Conservation (phyloP, 1,284 basidiomycete genomes). For the Cutaneotrichosporon cutaneum region DNA sequence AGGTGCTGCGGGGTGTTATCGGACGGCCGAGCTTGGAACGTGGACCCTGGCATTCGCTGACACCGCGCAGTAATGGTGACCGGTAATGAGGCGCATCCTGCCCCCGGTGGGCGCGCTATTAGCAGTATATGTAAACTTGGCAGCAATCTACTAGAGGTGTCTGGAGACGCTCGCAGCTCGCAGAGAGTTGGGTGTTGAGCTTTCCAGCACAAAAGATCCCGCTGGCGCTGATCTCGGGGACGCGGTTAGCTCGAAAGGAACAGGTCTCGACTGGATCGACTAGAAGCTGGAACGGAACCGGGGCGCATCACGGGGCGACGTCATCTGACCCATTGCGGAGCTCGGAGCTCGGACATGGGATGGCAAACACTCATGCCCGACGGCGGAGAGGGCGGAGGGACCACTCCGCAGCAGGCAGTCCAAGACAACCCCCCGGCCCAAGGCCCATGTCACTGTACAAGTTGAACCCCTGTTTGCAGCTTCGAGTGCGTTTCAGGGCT, state of each 20-base stretch:
- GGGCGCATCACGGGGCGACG: no score
- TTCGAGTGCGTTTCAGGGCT: not conserved
- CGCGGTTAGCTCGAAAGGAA: not conserved
- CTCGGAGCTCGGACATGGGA: no score
- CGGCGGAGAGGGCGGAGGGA: no score
- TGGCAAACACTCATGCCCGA: no score
- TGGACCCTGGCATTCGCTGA: not conserved
- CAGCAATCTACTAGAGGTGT: not conserved
- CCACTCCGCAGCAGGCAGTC: no score
- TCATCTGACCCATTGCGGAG: no score
- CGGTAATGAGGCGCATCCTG: not conserved
- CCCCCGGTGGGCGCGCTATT: not conserved
- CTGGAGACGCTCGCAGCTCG: not conserved
- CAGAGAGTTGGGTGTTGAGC: not conserved
- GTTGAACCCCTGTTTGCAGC: not conserved
- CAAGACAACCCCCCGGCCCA: no score
- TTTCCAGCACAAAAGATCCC: not conserved
- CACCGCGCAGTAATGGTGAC: constrained; percentile 2
- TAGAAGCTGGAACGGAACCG: no score
- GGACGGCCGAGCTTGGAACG: not conserved
- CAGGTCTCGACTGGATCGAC: no score
- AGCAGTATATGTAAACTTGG: constrained; percentile 13
- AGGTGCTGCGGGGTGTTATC: not conserved
- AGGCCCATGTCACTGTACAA: no score
- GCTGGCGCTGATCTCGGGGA: no score